Percentiles rank a stretch among this genome's conserved stretches.
Conservation (phyloP, 106 monocot genomes). For the Xerophyta viscosa region DNA sequence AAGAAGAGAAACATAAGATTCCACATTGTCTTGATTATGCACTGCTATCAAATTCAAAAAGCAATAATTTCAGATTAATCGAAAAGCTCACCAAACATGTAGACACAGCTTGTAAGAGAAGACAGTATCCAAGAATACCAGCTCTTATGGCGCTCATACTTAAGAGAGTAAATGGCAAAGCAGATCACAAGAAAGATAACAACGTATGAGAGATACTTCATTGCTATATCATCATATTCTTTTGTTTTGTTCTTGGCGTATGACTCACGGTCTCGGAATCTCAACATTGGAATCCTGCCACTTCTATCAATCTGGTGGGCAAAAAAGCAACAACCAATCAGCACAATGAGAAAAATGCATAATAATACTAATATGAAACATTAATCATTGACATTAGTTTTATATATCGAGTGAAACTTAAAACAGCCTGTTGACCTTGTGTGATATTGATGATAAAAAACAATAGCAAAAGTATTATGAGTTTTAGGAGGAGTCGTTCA, state of each 20-base stretch:
- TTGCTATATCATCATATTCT: slow-evolving; percentile 96
- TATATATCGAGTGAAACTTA: too few relatives aligned
- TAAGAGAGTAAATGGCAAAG: slow-evolving; percentile 83
- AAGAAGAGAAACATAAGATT: not conserved
- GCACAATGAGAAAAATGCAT: not conserved
- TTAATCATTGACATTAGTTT: too few relatives aligned
- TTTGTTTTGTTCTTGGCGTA: slow-evolving; percentile 90
- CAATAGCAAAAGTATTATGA: too few relatives aligned
- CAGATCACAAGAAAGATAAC: slow-evolving; percentile 71
- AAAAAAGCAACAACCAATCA: not conserved
- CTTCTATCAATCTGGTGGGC: slow-evolving; percentile 71
- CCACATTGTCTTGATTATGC: not conserved
- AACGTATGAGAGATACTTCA: slow-evolving; percentile 93
- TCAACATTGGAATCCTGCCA: slow-evolving; percentile 77
- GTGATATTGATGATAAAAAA: too few relatives aligned
- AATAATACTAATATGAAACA: too few relatives aligned
- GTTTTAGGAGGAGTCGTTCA: too few relatives aligned
- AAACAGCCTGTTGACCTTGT: too few relatives aligned
- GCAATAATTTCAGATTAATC: too few relatives aligned
- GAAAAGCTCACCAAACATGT: slow-evolving; percentile 97
- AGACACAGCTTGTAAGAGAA: slow-evolving; percentile 85
- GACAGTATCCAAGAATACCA: slow-evolving; percentile 99
- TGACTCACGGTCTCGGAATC: slow-evolving; percentile 81
- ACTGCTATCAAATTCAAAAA: too few relatives aligned
- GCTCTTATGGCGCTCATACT: slow-evolving; percentile 82